Percentiles rank a stretch among this genome's conserved stretches.
phyloP scores from a whole-genome alignment of 73 alveolate genomes.

The Blepharisma japonicum region DNA sequence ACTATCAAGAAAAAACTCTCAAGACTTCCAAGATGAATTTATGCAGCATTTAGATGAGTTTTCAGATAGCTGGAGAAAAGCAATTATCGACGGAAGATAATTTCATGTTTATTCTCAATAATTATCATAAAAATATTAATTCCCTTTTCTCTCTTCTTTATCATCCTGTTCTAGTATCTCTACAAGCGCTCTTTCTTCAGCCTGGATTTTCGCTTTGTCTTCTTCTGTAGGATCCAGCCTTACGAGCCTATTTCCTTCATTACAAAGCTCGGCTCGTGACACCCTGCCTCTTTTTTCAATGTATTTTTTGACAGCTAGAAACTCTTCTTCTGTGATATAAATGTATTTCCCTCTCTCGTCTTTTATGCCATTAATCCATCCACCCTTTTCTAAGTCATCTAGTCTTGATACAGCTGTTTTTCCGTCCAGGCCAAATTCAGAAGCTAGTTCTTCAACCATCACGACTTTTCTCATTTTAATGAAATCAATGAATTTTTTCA shows the following conservation, averaged over 20 bases:
- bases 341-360: slow-evolving; percentile 86
- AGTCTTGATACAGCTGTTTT: slow-evolving; percentile 66
- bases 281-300: slow-evolving; percentile 49
- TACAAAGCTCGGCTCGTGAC: slow-evolving; percentile 38
- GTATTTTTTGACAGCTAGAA: slow-evolving; percentile 50
- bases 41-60: too few species aligned
- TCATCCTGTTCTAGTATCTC: neutral
- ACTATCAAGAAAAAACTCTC: too few species aligned
- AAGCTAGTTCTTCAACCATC: slow-evolving; percentile 64
- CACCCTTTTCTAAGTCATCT: slow-evolving; percentile 45
- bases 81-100: too few species aligned
- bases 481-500: slow-evolving; percentile 51
- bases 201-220: slow-evolving; percentile 36
- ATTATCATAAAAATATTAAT: too few species aligned
- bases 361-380: slow-evolving; percentile 58
- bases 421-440: slow-evolving; percentile 51
- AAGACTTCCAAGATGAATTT: too few species aligned
- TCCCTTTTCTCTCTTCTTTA: too few species aligned
- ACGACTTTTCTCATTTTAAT: slow-evolving; percentile 68
- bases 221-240: slow-evolving; percentile 44
- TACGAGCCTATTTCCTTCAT: slow-evolving; percentile 43
- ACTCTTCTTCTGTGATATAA: slow-evolving; percentile 56
- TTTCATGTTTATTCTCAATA: too few species aligned
- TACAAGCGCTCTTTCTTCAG: neutral
- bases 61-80: too few species aligned